Evolutionary conservation across 768 basidiomycete species (phyloP).

Genomic region (Phanerochaete carnosa): DNA sequence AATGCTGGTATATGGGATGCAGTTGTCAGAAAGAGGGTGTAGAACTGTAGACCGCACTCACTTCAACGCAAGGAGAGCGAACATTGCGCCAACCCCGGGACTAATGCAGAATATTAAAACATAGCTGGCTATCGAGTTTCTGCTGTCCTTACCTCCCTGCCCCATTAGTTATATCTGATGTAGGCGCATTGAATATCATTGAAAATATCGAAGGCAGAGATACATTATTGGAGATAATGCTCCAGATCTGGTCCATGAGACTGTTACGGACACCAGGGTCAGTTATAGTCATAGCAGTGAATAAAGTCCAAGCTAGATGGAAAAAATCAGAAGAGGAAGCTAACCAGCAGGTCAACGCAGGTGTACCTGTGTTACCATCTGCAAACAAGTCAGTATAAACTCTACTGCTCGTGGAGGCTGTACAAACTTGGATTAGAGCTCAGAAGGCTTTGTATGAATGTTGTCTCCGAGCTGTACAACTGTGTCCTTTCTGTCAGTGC

Average conservation of each 20-base stretch:
- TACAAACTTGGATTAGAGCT: not conserved
- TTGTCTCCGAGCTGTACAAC: not conserved
- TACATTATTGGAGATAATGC: not conserved
- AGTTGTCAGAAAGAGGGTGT: no score
- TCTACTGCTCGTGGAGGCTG: not conserved
- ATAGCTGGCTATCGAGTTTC: not conserved
- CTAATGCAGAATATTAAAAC: not conserved
- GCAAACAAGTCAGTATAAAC: not conserved
- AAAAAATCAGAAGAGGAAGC: not conserved
- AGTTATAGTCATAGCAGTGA: not conserved
- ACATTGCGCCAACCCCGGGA: constrained; percentile 1
- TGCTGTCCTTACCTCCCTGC: not conserved
- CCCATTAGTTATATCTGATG: not conserved
- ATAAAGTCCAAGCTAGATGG: not conserved
- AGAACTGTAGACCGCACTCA: not conserved
- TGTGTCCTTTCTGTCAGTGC: not conserved
- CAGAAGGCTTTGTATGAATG: not conserved
- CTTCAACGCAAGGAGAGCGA: constrained; percentile 2
- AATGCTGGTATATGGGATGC: not conserved
- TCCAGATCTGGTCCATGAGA: not conserved
- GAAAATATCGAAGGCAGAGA: not conserved
- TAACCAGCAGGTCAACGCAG: not conserved
- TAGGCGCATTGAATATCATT: not conserved
- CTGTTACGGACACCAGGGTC: constrained; percentile 9
- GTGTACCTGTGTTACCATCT: constrained; percentile 6